Conservation (phyloP, 345 rosid species). For the Hibiscus tridactylites region DNA sequence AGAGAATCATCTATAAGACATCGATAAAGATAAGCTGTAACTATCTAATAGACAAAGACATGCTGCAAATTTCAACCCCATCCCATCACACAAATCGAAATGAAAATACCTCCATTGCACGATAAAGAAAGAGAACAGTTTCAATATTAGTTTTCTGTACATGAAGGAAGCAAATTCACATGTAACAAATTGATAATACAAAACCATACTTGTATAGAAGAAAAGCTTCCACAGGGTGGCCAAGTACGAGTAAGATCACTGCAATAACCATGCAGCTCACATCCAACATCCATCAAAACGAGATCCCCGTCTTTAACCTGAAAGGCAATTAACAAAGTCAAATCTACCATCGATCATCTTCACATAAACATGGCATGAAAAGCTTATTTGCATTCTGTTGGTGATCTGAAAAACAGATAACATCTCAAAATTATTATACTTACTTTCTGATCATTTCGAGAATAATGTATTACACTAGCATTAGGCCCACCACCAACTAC, state of each 20-base stretch:
- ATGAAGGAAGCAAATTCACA: neutral
- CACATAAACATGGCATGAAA: conserved; percentile 1
- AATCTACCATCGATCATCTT: neutral
- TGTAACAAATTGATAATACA: neutral
- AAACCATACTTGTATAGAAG: conserved; percentile 53
- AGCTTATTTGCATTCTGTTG: neutral
- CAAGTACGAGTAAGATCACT: conserved; percentile 98
- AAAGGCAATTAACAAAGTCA: conserved; percentile 9
- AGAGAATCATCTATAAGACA: neutral
- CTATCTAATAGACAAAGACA: neutral
- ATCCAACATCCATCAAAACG: conserved; percentile 95
- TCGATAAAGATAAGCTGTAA: neutral
- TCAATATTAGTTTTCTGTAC: neutral
- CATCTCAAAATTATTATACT: conserved; percentile 21
- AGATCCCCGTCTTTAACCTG: conserved; percentile 82
- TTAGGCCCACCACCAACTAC: conserved; percentile 94
- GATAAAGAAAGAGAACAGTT: neutral
- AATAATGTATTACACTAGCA: conserved; percentile 86
- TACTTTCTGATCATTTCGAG: conserved; percentile 88
- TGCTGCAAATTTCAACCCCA: neutral
- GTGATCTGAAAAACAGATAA: neutral
- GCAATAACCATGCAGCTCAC: conserved; percentile 90
- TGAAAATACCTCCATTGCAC: neutral
- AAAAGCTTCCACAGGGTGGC: conserved; percentile 80
- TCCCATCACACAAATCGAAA: neutral